Evolutionary conservation across 2,329 filamentous ascomycete species (phyloP), one percentile per base, ranked within the genome.

Genomic region (Apiospora arundinis): DNA sequence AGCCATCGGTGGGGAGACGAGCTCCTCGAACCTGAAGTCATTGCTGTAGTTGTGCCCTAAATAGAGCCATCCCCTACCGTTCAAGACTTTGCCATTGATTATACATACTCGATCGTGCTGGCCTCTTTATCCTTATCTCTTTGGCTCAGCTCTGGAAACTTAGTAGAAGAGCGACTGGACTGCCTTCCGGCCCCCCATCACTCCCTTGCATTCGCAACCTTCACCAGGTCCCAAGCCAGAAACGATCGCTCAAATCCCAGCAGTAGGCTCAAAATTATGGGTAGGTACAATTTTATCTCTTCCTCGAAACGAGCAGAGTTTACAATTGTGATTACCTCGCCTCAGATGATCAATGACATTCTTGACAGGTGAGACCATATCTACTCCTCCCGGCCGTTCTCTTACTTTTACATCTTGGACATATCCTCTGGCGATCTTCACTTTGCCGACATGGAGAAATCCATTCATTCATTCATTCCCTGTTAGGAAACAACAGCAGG

Each of bases 171-270:
- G 11, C 14, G 1, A 32, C 4, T 1, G 6, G 25, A 14, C 63
- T 76, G 65, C 76, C 76, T 23, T 75, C 72, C 4, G 73, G 75
- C 6, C 76, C 76, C 8, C 74, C 74, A 12, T 45, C 70, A 6
- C 48, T 77, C 11, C 73, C 75, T 2, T 23, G 75, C 37, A 46
- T 77, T 4, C 76, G 75, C 2, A 77, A 77, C 25, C 71, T 77
- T 25, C 76, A 77, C 40, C 76, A 77, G 46, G 70, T 76, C 40
- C 72, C 75, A 1, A 25, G 71, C 0, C 40, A 68, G 5, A 76
- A 74, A 52, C 14, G 68, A 6, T 76, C 73, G 49, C 63, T 76
- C 37, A 48, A 72, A 40, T 73, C 77, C 70, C 71, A 74, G 12
- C 71, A 73, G 44, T 74, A 75, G 71, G 68, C 72, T 7, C 68